Conservation (phyloP, 495 filamentous ascomycete species). For the Ramalina peruviana region DNA sequence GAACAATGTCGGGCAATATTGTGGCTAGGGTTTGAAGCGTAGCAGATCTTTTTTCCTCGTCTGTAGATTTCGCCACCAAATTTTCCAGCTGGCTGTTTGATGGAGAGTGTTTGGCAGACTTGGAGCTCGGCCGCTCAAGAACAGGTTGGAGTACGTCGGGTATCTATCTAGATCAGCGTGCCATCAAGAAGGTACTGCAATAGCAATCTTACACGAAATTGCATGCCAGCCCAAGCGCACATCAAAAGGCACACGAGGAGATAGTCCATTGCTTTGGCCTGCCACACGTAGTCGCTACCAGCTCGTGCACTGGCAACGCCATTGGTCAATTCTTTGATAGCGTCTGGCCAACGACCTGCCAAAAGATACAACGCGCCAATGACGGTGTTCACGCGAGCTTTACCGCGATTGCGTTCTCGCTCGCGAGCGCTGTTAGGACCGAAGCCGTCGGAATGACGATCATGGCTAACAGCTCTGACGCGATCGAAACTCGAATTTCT, state of each 20-base stretch:
- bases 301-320: slow-evolving; percentile 62
- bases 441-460: slow-evolving; percentile 71
- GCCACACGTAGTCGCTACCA: slow-evolving; percentile 86
- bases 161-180: slow-evolving; percentile 30
- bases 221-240: slow-evolving; percentile 69
- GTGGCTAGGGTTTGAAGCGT: slow-evolving; percentile 48
- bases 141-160: slow-evolving; percentile 47
- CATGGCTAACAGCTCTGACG: slow-evolving; percentile 44
- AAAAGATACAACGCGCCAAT: slow-evolving; percentile 78
- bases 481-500: slow-evolving; percentile 7
- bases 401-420: slow-evolving; percentile 66
- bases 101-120: slow-evolving; percentile 21
- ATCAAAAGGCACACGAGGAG: slow-evolving; percentile 71
- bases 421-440: slow-evolving; percentile 61
- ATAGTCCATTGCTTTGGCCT: slow-evolving; percentile 86
- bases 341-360: slow-evolving; percentile 80
- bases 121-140: slow-evolving; percentile 36
- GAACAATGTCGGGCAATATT: slow-evolving; percentile 59
- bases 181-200: background rate
- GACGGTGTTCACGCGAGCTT: slow-evolving; percentile 65
- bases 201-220: slow-evolving; percentile 54
- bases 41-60: slow-evolving; percentile 34
- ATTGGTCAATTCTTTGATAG: slow-evolving; percentile 72
- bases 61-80: slow-evolving; percentile 22
- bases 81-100: slow-evolving; percentile 31